These are phyloP conservation scores for Apiospora koreana DNA, from an alignment of 2,329 filamentous ascomycete genomes.

Conservation along the genomic window DNA sequence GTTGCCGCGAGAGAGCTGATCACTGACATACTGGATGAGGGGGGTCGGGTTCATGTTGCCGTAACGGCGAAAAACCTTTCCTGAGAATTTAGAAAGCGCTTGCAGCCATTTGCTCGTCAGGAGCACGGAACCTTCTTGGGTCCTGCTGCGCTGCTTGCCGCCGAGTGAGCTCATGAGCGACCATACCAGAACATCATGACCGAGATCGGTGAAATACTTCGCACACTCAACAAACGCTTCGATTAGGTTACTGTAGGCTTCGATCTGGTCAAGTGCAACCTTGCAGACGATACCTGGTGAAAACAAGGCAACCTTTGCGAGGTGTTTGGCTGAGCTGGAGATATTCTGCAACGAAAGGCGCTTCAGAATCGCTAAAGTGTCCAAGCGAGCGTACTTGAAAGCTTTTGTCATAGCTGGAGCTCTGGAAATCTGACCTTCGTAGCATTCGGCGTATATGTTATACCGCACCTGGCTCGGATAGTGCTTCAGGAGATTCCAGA, in stretches of 20 bases:
- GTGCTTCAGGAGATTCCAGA: conserved; percentile 79
- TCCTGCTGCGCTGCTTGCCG: conserved; percentile 63
- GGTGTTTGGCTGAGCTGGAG: conserved; percentile 78
- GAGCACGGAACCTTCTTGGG: conserved; percentile 62
- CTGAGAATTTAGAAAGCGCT: conserved; percentile 86
- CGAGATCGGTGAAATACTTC: conserved; percentile 88
- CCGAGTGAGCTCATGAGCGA: conserved; percentile 75
- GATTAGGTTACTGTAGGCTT: conserved; percentile 92
- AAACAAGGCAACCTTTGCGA: conserved; percentile 90
- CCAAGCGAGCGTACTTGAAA: conserved; percentile 73
- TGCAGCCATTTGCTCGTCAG: conserved; percentile 91
- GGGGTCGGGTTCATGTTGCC: conserved; percentile 80
- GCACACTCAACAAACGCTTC: conserved; percentile 94
- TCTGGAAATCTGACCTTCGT: conserved; percentile 74
- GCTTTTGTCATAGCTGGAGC: conserved; percentile 76
- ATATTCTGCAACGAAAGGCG: conserved; percentile 87
- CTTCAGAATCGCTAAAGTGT: conserved; percentile 86
- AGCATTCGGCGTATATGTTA: conserved; percentile 93
- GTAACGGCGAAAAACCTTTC: conserved; percentile 86
- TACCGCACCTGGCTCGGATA: conserved; percentile 80
- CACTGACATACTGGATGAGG: conserved; percentile 84
- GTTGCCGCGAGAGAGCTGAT: conserved; percentile 80
- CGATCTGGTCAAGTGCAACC: conserved; percentile 85
- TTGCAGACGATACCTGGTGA: conserved; percentile 91
- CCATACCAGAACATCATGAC: conserved; percentile 93